These are phyloP conservation scores for Pyrrhoderma lamaoense DNA, from an alignment of 1,284 basidiomycete species.

Conservation along the genomic window DNA sequence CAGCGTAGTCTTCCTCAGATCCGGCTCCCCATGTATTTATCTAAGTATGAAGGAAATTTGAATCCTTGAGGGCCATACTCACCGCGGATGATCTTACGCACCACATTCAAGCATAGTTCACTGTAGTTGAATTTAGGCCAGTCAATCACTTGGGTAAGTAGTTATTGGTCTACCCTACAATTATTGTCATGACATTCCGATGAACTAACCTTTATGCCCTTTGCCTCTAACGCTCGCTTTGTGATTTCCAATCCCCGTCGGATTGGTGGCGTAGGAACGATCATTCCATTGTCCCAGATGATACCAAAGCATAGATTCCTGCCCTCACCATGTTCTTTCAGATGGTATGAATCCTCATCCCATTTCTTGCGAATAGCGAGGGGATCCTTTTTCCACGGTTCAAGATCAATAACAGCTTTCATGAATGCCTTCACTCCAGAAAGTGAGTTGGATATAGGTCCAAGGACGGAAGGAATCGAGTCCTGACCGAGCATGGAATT, in stretches of 20 bases:
- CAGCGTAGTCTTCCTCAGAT: slow-evolving; percentile 36
- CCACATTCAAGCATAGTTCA: slow-evolving; percentile 30
- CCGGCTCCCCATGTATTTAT: slow-evolving; percentile 37
- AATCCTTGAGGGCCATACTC: neutral
- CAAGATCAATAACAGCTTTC: slow-evolving; percentile 45
- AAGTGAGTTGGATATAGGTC: slow-evolving; percentile 57
- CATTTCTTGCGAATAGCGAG: slow-evolving; percentile 55
- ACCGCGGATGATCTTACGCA: slow-evolving; percentile 24
- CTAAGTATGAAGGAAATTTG: slow-evolving; percentile 23
- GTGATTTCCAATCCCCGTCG: slow-evolving; percentile 52
- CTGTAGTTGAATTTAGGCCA: slow-evolving; percentile 38
- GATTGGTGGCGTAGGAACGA: slow-evolving; percentile 68
- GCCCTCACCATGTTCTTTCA: slow-evolving; percentile 52
- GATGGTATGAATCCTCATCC: slow-evolving; percentile 51
- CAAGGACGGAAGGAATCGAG: slow-evolving; percentile 62
- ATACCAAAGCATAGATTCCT: slow-evolving; percentile 54
- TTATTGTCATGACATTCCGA: neutral
- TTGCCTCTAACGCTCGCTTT: slow-evolving; percentile 49
- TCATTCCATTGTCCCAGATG: slow-evolving; percentile 54
- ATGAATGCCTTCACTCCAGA: slow-evolving; percentile 57
- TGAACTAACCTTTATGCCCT: slow-evolving; percentile 56
- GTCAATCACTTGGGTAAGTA: slow-evolving; percentile 27
- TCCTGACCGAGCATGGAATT: slow-evolving; percentile 67
- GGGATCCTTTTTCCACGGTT: slow-evolving; percentile 69
- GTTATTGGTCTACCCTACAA: slow-evolving; percentile 5